A percentile compares a stretch with the other conserved stretches of the same genome.
Evolutionary conservation across 2,329 filamentous ascomycete species (phyloP).

Genomic region (Colletotrichum simmondsii): DNA sequence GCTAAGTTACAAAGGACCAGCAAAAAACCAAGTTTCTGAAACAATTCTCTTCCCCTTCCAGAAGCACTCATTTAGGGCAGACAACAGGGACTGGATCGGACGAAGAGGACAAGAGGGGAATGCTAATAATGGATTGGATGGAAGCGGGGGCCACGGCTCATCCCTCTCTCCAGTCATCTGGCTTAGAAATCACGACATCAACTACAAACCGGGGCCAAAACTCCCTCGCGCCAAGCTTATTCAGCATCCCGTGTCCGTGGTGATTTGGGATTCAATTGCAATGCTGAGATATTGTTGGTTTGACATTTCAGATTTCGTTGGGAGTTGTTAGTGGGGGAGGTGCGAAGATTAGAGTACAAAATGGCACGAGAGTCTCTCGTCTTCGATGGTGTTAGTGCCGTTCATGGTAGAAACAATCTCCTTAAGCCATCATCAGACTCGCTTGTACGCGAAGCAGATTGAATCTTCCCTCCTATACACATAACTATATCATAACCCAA

Average conservation of each 20-base stretch:
- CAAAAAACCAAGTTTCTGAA: background rate
- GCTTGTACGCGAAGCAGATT: too few relatives aligned
- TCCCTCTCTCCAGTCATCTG: background rate
- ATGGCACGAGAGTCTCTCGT: background rate
- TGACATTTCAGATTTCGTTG: background rate
- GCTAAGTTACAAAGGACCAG: background rate
- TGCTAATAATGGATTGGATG: too few relatives aligned
- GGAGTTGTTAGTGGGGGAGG: background rate
- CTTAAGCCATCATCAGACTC: background rate
- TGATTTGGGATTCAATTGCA: background rate
- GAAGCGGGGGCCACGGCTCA: too few relatives aligned
- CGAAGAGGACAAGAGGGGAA: background rate
- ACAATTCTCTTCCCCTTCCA: background rate
- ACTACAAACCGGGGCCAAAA: conserved; percentile 9
- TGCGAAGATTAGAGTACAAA: too few relatives aligned
- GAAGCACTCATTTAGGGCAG: background rate
- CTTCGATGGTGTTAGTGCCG: background rate
- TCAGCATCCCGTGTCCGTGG: background rate
- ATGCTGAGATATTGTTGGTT: background rate
- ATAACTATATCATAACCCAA: background rate
- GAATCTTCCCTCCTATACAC: background rate
- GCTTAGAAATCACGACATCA: conserved; percentile 31
- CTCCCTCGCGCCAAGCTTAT: conserved; percentile 6
- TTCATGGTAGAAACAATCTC: background rate
- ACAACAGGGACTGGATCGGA: background rate